Percentiles rank a stretch among this genome's conserved stretches.
Evolutionary conservation across 768 basidiomycete species (phyloP).

Genomic region (Rhodosporidiobolus sp.): DNA sequence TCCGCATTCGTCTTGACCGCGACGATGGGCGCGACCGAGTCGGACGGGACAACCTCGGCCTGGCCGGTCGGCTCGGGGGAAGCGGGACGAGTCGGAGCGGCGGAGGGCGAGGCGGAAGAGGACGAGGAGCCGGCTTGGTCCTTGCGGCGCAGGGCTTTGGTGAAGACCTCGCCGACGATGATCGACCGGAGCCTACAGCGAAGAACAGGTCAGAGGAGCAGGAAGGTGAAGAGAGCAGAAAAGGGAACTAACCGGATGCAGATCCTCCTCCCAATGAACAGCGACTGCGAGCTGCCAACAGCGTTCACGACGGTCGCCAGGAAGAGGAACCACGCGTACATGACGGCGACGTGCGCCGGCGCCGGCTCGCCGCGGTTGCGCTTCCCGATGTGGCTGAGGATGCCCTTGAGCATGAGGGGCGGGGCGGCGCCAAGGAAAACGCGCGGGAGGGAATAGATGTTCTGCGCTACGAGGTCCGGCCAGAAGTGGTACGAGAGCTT

Average conservation of each 20-base stretch:
- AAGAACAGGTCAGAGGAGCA: background rate
- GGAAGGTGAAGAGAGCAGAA: too few species aligned
- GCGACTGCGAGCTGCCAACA: slow-evolving; percentile 45
- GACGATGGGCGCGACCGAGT: background rate
- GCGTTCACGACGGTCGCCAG: slow-evolving; percentile 45
- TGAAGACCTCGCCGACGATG: slow-evolving; percentile 51
- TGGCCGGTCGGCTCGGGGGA: slow-evolving; percentile 17
- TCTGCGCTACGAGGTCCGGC: slow-evolving; percentile 17
- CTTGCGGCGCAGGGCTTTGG: slow-evolving; percentile 50
- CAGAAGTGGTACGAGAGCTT: slow-evolving; percentile 27
- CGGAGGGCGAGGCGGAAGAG: background rate
- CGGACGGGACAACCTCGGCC: slow-evolving; percentile 1
- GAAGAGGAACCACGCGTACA: slow-evolving; percentile 51
- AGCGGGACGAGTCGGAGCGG: slow-evolving; percentile 21
- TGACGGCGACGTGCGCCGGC: slow-evolving; percentile 49
- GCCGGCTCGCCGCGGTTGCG: slow-evolving; percentile 43
- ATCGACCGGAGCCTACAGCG: slow-evolving; percentile 43
- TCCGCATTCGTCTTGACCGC: slow-evolving; percentile 3
- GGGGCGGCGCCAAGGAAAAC: slow-evolving; percentile 49
- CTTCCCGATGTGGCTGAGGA: slow-evolving; percentile 49
- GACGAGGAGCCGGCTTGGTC: slow-evolving; percentile 47
- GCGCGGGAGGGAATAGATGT: slow-evolving; percentile 41
- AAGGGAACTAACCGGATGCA: slow-evolving; percentile 36
- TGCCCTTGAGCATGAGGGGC: slow-evolving; percentile 49
- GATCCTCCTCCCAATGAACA: slow-evolving; percentile 50